These are phyloP conservation scores for Zoysia japonica DNA, from an alignment of 176 grass and related monocot species.

Conservation along the genomic window DNA sequence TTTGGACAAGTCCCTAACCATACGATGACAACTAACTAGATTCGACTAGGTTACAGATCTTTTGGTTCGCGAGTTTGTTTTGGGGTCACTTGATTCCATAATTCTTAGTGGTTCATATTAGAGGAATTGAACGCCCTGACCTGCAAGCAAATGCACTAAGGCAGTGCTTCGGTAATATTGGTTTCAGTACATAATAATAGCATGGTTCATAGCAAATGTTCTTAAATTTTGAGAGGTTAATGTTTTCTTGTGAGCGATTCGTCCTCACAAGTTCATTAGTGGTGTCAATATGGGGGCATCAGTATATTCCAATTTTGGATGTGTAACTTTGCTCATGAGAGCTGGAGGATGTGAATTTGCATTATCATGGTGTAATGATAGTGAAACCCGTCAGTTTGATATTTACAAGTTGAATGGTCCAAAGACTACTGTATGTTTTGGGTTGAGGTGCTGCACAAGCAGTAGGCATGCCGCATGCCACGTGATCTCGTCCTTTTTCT, in stretches of 20 bases:
- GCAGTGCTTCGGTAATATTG: conserved; percentile 49
- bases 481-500: too few species aligned
- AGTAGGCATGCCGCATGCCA: too few species aligned
- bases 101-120: conserved; percentile 60
- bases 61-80: conserved; percentile 37
- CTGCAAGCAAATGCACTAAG: conserved; percentile 47
- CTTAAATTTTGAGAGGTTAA: conserved; percentile 17
- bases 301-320: conserved; percentile 33
- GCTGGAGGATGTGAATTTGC: neutral
- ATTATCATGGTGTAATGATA: neutral
- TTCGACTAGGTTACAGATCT: conserved; percentile 43
- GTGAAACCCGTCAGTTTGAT: neutral
- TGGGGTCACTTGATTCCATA: conserved; percentile 43
- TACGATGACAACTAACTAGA: conserved; percentile 66
- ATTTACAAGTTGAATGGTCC: too few species aligned
- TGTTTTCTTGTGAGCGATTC: conserved; percentile 45
- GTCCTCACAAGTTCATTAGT: conserved; percentile 21
- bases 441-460: too few species aligned
- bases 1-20: conserved; percentile 81
- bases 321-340: conserved; percentile 18
- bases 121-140: conserved; percentile 50
- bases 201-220: conserved; percentile 23
- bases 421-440: too few species aligned
- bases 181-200: conserved; percentile 65
- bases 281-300: conserved; percentile 3